Conservation (phyloP, 495 filamentous ascomycete species). For the Halenospora varia region DNA sequence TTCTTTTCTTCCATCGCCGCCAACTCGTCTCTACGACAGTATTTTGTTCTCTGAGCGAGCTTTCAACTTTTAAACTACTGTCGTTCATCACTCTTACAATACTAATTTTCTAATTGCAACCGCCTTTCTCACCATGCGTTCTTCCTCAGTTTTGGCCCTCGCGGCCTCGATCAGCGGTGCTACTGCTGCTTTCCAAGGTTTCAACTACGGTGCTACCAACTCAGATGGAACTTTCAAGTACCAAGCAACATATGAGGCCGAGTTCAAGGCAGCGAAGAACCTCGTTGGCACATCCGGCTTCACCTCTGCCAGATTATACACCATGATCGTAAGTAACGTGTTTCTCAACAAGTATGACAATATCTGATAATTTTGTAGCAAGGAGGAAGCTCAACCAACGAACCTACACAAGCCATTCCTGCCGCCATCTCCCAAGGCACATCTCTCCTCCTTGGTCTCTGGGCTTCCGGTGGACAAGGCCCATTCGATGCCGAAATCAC, state of each 20-base stretch:
- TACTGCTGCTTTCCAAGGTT: conserved; percentile 55
- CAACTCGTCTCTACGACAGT: neutral
- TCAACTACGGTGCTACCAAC: conserved; percentile 74
- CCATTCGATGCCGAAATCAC: conserved; percentile 63
- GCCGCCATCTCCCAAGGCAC: conserved; percentile 73
- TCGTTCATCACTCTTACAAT: neutral
- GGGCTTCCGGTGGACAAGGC: conserved; percentile 65
- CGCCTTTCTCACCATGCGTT: conserved; percentile 22
- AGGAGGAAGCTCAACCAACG: conserved; percentile 52
- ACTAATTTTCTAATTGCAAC: neutral
- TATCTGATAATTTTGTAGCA: conserved; percentile 32
- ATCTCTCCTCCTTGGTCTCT: conserved; percentile 70
- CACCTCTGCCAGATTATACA: conserved; percentile 60
- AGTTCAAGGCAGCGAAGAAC: conserved; percentile 66
- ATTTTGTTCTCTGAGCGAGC: neutral
- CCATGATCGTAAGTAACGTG: conserved; percentile 36
- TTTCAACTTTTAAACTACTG: neutral
- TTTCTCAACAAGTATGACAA: neutral
- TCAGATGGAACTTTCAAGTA: conserved; percentile 54
- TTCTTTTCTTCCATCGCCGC: neutral
- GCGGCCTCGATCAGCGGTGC: conserved; percentile 20
- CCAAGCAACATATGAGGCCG: conserved; percentile 62
- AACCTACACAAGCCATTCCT: conserved; percentile 65
- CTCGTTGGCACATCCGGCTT: conserved; percentile 70
- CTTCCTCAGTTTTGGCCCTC: conserved; percentile 21